These are phyloP conservation scores for Cochliopodium minus DNA, from an alignment of 208 protist genomes.

Conservation along the genomic window DNA sequence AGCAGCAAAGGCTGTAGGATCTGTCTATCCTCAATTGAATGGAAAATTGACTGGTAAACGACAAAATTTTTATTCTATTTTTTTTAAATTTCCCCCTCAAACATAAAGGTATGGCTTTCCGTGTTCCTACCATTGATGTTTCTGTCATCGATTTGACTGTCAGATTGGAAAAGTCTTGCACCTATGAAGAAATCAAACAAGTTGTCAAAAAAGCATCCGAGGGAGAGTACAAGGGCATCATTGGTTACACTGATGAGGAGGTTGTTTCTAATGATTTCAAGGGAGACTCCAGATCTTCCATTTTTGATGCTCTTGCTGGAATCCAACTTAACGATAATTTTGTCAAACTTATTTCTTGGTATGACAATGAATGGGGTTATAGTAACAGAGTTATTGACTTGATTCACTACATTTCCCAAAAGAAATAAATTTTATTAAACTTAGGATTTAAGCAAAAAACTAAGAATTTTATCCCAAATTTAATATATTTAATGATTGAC, in stretches of 20 bases:
- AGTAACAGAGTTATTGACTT: conserved; percentile 92
- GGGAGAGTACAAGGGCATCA: conserved; percentile 71
- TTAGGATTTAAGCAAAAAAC: too few relatives aligned
- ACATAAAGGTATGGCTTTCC: conserved; percentile 96
- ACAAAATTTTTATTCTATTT: too few relatives aligned
- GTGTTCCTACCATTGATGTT: conserved; percentile 90
- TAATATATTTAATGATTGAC: too few relatives aligned
- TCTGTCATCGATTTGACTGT: conserved; percentile 95
- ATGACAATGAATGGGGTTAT: conserved; percentile 99
- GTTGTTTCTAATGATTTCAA: conserved; percentile 95
- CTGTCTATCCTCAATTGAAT: conserved; percentile 66
- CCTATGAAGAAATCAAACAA: conserved; percentile 84
- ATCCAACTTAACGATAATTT: conserved; percentile 86
- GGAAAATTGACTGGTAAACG: conserved; percentile 67
- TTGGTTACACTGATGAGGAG: conserved; percentile 92
- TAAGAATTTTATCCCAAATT: too few relatives aligned
- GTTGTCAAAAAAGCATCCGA: conserved; percentile 69
- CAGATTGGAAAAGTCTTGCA: conserved; percentile 60
- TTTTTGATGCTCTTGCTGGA: conserved; percentile 92
- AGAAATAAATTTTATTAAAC: conserved; percentile 3
- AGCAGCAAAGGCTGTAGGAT: conserved; percentile 92
- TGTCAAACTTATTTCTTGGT: conserved; percentile 96
- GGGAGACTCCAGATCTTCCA: conserved; percentile 70
- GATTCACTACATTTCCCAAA: conserved; percentile 39
- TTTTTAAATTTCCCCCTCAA: conserved; percentile 47